Evolutionary conservation across 176 grass and related monocot species (phyloP), one percentile per base, ranked within the genome.

Genomic region (Hsuehochloa calcarea): DNA sequence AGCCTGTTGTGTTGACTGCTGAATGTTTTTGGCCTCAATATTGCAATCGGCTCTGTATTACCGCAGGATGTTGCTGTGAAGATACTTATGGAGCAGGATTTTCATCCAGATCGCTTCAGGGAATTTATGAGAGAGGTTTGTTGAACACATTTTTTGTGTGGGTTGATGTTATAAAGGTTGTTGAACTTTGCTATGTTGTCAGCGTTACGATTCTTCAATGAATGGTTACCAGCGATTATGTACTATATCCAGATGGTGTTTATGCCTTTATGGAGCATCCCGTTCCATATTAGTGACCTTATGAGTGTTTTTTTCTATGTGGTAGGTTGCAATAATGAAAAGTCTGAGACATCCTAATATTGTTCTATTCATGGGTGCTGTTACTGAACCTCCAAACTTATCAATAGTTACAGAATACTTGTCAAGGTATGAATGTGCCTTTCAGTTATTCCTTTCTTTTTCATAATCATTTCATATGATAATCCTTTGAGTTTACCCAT

Each of bases 81-180:
- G 84, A 95, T 98, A 90, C 87, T 98, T 37, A 98, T 98, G 87
- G 96, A 98, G 74, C 96, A 98, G 84, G 96, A 98, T 92, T 98
- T 95, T 55, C 96, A 95, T 90, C 85, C 90, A 68, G 96, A 95
- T 14, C 91, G 82, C 20, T 72, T 98, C 23, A 92, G 89, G 38
- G 96, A 98, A 52, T 98, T 98, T 78, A 88, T 95, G 89, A 92
- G 96, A 85, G 96, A 98, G 96, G 96, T 98, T 63, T 85, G 79
- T 67, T 87, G 35, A 90, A 78, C 34, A 29, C 49, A 34, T 59
- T 49, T 65, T 77, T 65, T 34, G 4, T 34, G 45, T 75, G 22
- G 12, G 11, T 46, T 83, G 1, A 69, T 54, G 14, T 20, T 40
- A 31, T 64, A 74, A 39, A 80, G 65, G 27, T 74, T 3, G 10